Base-by-base conservation (phyloP, 2,329 filamentous ascomycete species). In the Aspergillaceae sp. region DNA sequence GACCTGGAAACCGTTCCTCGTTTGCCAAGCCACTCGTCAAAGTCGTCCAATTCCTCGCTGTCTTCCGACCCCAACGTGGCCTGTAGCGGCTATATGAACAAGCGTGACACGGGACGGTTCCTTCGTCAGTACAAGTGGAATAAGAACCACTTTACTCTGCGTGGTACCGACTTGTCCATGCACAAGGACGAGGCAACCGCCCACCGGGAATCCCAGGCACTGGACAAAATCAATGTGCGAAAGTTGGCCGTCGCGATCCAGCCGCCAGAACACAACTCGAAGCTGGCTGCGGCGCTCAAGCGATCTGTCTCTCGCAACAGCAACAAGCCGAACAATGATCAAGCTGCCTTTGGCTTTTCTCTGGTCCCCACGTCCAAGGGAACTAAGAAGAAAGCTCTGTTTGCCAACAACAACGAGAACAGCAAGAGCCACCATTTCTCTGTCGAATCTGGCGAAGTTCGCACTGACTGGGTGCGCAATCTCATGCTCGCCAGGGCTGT, bases 391-490 rank as follows among this genome's bases (percentile, higher is more conserved):
- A 63, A 59, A 38, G 30, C 54, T 37, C 41, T 66, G 41, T 65
- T 70, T 51, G 41, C 51, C 7, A 58, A 78, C 46, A 26, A 44
- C 11, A 81, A 78, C 7, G 81, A 42, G 10, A 81, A 78, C 7
- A 81, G 80, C 57, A 96, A 95, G 76, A 86, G 87, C 40, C 91
- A 97, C 61, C 88, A 97, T 64, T 97, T 97, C 64, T 87, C 91
- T 0, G 91, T 96, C 56, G 85, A 84, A 69, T 81, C 76, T 58
- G 79, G 89, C 9, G 87, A 96, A 61, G 87, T 96, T 63, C 79
- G 91, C 51, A 96, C 97, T 59, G 91, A 96, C 65, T 98, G 92
- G 92, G 71, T 72, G 68, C 60, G 69, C 3, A 68, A 71, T 54
- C 51, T 72, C 30, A 72, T 72, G 70, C 63, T 72, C 3, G 68